Base-by-base conservation (phyloP, 2,329 filamentous ascomycete genomes). In the Fusarium tjaetaba region DNA sequence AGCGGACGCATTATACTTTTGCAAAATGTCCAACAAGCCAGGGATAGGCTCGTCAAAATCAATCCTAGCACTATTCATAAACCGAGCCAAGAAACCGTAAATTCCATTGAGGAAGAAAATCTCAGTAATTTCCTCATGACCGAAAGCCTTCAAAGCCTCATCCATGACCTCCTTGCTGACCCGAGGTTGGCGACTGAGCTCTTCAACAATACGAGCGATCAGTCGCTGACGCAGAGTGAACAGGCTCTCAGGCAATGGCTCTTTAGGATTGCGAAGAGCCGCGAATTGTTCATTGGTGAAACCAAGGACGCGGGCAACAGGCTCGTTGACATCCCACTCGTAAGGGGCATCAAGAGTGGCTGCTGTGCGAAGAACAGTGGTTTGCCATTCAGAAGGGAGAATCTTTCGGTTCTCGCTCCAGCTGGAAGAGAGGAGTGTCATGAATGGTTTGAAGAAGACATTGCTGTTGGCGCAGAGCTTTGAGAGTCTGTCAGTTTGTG, bases 281-380 rank as follows among this genome's bases (percentile, higher is more conserved):
- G 38, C 15, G 7, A 64, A 28, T 20, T 67, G 65, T 38, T 67
- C 52, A 2, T 67, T 52, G 3, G 60, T 43, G 39, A 67, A 57
- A 16, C 59, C 65, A 4, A 67, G 57, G 32, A 67, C 48, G 8
- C 46, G 51, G 1, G 65, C 65, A 2, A 67, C 65, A 58, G 65
- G 65, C 32, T 68, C 60, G 7, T 68, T 64, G 32, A 64, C 65
- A 9, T 68, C 65, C 65, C 65, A 68, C 6, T 68, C 65, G 8
- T 68, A 68, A 14, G 60, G 65, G 15, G 65, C 60, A 7, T 64
- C 57, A 13, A 68, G 28, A 1, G 53, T 58, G 11, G 60, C 65
- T 9, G 65, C 60, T 2, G 60, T 68, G 2, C 65, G 65, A 3
- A 68, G 18, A 14, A 68, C 65, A n/a, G 43, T 46, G 18, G 42